Conservation (phyloP, 2,329 filamentous ascomycete genomes). For the Thelonectria rubi region DNA sequence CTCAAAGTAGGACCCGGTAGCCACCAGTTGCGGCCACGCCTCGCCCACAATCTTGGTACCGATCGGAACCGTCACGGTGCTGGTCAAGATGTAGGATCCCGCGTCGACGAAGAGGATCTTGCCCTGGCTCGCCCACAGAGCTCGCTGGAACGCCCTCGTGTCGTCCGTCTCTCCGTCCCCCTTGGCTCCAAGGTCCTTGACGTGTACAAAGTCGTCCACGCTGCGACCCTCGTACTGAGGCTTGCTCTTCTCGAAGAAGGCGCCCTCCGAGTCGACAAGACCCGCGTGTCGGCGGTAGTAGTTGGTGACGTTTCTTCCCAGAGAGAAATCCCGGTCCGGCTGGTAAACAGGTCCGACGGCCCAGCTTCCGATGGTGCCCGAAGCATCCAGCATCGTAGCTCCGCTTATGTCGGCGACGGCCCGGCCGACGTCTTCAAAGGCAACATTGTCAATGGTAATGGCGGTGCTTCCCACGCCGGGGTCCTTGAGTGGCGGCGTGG, state of each 20-base stretch:
- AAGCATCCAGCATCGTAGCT: neutral
- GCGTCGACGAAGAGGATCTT: constrained; percentile 20
- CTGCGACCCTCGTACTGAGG: neutral
- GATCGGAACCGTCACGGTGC: constrained; percentile 57
- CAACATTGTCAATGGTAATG: neutral
- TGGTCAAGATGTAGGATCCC: constrained; percentile 54
- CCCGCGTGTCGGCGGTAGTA: neutral
- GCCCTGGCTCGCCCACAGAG: constrained; percentile 33
- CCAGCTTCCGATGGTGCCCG: neutral
- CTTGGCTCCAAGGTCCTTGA: constrained; percentile 56
- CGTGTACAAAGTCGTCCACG: constrained; percentile 4
- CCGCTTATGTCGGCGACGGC: neutral
- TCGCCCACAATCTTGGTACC: constrained; percentile 59
- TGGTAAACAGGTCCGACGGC: neutral
- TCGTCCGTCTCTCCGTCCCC: constrained; percentile 79
- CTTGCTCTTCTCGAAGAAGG: neutral
- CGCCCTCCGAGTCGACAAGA: neutral
- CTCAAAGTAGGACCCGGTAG: constrained; percentile 58
- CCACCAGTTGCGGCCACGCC: constrained; percentile 57
- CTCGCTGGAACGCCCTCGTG: constrained; percentile 40
- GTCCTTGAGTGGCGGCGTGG: neutral
- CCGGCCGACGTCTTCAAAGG: neutral
- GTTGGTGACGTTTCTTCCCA: neutral
- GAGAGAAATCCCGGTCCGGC: neutral
- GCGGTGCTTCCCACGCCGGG: neutral